Base-by-base conservation (phyloP, 805 yeast genomes). In the Osmozyma mogii region DNA sequence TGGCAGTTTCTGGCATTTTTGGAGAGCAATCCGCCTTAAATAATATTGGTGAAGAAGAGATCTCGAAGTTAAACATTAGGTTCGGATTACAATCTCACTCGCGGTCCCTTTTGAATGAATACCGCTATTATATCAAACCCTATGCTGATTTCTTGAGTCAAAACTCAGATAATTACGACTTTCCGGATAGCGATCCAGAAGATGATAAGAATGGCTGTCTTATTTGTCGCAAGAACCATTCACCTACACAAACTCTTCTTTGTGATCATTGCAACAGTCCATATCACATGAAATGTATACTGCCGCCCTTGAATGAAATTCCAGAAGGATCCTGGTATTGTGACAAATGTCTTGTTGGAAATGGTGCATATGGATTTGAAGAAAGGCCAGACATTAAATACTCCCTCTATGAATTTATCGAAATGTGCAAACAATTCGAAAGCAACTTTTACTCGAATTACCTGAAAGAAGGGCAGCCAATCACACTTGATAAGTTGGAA, bases 331-430 rank as follows among this genome's bases (percentile, higher is more conserved):
- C 64, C 11, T 88, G 95, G 95, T 78, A 68, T 47, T 88, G 97
- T 52, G 80, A 79, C 28, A 70, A 70, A 33, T 88, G 97, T 53
- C 59, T 88, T n/a, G 64, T 81, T 9, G 95, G 95, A 0, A 79
- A 84, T 23, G 89, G 92, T 1, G 87, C 77, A 39, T 88, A 84
- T 47, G 95, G 94, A 1, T 88, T 89, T 51, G 88, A 81, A 39
- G 92, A 82, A 40, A 54, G 54, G 19, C 61, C 65, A 1, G 70
- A 76, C 1, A 49, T 61, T 12, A 57, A 61, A 24, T 78, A 79
- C 46, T 61, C 78, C 0, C 54, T 84, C 10, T 52, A 58, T 0
- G 77, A 79, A 33, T 88, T 87, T 50, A 66, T 70, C 38, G 51
- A 66, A 4, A 58, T 70, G 36, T 78, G 84, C 38, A 52, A 57